Conservation (phyloP, 2,329 filamentous ascomycete genomes). For the Bisporella sp. region DNA sequence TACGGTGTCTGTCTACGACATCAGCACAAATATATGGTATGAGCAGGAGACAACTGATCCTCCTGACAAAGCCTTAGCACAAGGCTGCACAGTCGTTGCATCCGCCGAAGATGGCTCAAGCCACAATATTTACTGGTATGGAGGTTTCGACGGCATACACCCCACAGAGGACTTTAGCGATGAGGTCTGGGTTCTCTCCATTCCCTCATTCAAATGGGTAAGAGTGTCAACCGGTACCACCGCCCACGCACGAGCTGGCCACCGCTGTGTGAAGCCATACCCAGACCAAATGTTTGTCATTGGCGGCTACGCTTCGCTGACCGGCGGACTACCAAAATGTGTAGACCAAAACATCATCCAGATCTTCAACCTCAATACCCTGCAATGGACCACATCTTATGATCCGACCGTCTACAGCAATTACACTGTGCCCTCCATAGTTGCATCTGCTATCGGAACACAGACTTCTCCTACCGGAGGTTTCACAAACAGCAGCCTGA, state of each 20-base stretch:
- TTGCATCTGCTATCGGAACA: constrained; percentile 57
- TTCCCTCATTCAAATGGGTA: constrained; percentile 69
- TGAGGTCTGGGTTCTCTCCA: constrained; percentile 67
- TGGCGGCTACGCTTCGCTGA: constrained; percentile 49
- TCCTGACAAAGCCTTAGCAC: constrained; percentile 57
- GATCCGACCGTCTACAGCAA: constrained; percentile 52
- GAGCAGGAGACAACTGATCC: constrained; percentile 61
- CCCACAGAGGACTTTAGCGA: constrained; percentile 47
- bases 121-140: constrained; percentile 74
- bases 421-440: constrained; percentile 59
- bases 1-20: constrained; percentile 68
- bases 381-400: constrained; percentile 65
- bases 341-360: constrained; percentile 47
- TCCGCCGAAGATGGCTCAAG: constrained; percentile 65
- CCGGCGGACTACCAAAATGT: constrained; percentile 32
- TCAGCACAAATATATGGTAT: constrained; percentile 63
- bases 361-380: constrained; percentile 66
- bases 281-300: constrained; percentile 66
- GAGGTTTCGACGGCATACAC: constrained; percentile 56
- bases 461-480: constrained; percentile 47
- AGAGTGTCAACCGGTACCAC: constrained; percentile 47
- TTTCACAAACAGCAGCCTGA: constrained; percentile 45
- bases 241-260: constrained; percentile 53
- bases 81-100: constrained; percentile 64
- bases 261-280: constrained; percentile 62